Percentiles rank a stretch among this genome's conserved stretches.
phyloP scores from a whole-genome alignment of 257 asterid species.

The Solanum tacnaense region DNA sequence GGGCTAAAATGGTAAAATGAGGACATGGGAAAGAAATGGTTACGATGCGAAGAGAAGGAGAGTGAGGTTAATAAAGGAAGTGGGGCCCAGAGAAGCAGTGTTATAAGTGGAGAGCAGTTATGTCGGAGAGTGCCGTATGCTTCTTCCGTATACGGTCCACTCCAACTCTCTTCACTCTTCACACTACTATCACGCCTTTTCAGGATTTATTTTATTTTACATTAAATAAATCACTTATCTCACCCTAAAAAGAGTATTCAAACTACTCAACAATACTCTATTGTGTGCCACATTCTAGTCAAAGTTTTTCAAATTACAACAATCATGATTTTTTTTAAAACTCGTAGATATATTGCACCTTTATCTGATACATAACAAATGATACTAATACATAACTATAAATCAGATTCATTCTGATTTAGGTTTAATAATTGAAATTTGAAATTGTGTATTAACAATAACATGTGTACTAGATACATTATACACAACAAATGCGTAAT shows the following conservation, averaged over 20 bases:
- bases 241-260: too few relatives aligned
- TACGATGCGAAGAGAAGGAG: neutral
- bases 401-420: too few relatives aligned
- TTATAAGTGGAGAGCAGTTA: neutral
- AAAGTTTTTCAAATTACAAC: neutral
- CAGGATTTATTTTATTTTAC: neutral
- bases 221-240: neutral
- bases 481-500: too few relatives aligned
- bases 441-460: too few relatives aligned
- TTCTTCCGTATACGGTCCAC: conserved; percentile 63
- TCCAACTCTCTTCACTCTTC: conserved; percentile 5
- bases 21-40: too few relatives aligned
- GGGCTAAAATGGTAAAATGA: neutral
- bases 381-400: too few relatives aligned
- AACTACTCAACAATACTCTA: neutral
- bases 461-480: too few relatives aligned
- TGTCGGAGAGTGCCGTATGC: conserved; percentile 46
- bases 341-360: too few relatives aligned
- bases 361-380: too few relatives aligned
- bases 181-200: neutral
- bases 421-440: too few relatives aligned
- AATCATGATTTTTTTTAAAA: too few relatives aligned
- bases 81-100: neutral
- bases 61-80: neutral
- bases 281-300: too few relatives aligned